Evolutionary conservation across 306 rosid species (phyloP), one percentile per base, ranked within the genome.

Genomic region (cucumber (Cucumis sativus)): DNA sequence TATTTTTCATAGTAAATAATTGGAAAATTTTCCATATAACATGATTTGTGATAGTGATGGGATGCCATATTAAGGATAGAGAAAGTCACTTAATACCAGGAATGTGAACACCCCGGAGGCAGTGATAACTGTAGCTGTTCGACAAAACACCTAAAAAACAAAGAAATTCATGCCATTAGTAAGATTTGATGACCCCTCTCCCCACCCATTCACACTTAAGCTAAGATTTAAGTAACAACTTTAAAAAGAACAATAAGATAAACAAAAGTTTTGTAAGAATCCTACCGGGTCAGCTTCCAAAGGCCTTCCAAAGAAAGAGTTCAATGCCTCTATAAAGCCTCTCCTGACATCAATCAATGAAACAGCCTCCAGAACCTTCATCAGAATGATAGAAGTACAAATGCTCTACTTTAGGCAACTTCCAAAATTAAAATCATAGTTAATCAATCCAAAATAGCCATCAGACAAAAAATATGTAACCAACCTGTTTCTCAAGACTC

Each of bases 211-310:
- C 43, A 10, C 54, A 25, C 49, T 41, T 20, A 23, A 45, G 82
- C 55, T 21, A 23, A 70, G 80, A 68, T 10, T 41, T 43, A 60
- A 72, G 33, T 28, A 75, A 79, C 11, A 75, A 80, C 60, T 79
- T 30, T 65, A 79, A 76, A 43, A 72, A 33, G 59, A 17, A 15
- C 16, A 49, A 72, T 8, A 68, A 68, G 18, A 28, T 33, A 25
- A 73, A 52, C n/a, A 1, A 16, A 51, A 52, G 16, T 80, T 25
- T 61, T 65, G 61, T 45, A 77, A 79, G 81, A 80, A 6, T 49
- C 80, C 59, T 85, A 92, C 98, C 77, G 97, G 86, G 85, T 96
- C 99, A 81, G 98, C 99, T 89, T 96, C 99, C 80, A 96, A 72
- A 0, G 98, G 96, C 85, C 95, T 85, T 85, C 99, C 99, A 75